Conservation (phyloP, 352 stramenopile species). For the Pythium monospermum region DNA sequence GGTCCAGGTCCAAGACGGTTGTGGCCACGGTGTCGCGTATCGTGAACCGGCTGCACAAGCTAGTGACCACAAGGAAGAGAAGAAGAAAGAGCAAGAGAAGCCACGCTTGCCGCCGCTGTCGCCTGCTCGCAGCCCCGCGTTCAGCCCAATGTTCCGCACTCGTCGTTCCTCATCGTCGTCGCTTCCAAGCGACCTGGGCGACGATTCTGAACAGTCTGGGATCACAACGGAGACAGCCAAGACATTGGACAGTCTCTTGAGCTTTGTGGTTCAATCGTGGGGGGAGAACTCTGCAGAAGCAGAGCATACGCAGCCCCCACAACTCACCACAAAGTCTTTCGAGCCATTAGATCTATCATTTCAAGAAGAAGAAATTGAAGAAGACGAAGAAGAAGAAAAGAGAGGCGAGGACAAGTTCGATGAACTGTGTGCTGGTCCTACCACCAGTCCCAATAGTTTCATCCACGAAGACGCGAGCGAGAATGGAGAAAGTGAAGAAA, state of each 20-base stretch:
- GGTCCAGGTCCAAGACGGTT: no score
- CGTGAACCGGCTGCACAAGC: not conserved
- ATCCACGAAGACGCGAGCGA: no score
- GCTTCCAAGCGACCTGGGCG: not conserved
- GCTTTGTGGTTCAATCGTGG: slow-evolving; percentile 48
- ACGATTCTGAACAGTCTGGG: not conserved
- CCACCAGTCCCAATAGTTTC: no score
- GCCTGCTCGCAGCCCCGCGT: slow-evolving; percentile 4
- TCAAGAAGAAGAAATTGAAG: no score
- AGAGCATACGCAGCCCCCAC: no score
- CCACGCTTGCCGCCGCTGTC: slow-evolving; percentile 11
- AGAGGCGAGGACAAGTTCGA: no score
- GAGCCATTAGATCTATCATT: no score
- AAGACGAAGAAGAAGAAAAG: no score
- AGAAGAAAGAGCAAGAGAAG: not conserved
- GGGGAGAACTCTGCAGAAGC: slow-evolving; percentile 32
- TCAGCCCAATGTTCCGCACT: not conserved
- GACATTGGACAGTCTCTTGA: slow-evolving; percentile 37
- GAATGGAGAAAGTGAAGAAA: no score
- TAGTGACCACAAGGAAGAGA: not conserved
- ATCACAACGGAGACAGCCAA: slow-evolving; percentile 15
- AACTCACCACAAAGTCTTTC: no score
- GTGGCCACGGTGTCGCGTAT: no score
- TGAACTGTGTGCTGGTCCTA: no score
- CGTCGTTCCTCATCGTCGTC: not conserved